Evolutionary conservation across 371 early-diverging fungal genomes (phyloP), one percentile per base, ranked within the genome.

Genomic region (Gilbertella persicaria): DNA sequence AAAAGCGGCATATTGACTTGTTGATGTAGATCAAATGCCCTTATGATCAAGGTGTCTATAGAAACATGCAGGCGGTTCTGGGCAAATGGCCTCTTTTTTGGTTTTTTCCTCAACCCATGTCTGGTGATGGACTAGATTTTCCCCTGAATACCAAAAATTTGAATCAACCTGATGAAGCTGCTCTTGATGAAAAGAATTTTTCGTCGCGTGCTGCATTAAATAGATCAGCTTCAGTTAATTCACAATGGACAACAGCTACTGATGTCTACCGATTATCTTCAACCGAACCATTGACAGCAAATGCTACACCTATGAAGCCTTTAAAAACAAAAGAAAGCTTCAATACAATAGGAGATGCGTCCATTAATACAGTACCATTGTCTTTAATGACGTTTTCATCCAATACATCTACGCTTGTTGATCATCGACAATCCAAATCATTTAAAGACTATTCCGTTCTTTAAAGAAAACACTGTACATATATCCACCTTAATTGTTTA

Each of bases 21-120:
- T 5, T 28, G 28, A 9, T 20, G 13, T 62, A 86, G 85, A 69
- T 80, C 12, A 71, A 67, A 43, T 93, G 88, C 69, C 99, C 99
- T 2, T 99, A 97, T 73, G 90, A 99, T 71, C 68, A 98, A 45
- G 98, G 99, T 4, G 52, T 81, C 5, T 59, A 78, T 50, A 75
- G 78, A 40, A 97, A 97, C 55, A 78, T 93, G 47, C 74, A 71
- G 21, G 66, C 86, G 16, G 89, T 95, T 12, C 84, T 97, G 49
- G 97, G 97, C 4, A 60, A 61, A 14, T 72, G 62, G 28, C 62
- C 78, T 3, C 55, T 80, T 41, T 68, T 93, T 9, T 95, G 94
- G 95, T 73, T 87, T 55, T 63, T 81, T 62, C 91, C 92, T 6
- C 76, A 70, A 48, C 64, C 50, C 3, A 80, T 84, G 67, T 40